These are phyloP conservation scores for Metschnikowia cubensis DNA, from an alignment of 805 yeast species.

Conservation along the genomic window DNA sequence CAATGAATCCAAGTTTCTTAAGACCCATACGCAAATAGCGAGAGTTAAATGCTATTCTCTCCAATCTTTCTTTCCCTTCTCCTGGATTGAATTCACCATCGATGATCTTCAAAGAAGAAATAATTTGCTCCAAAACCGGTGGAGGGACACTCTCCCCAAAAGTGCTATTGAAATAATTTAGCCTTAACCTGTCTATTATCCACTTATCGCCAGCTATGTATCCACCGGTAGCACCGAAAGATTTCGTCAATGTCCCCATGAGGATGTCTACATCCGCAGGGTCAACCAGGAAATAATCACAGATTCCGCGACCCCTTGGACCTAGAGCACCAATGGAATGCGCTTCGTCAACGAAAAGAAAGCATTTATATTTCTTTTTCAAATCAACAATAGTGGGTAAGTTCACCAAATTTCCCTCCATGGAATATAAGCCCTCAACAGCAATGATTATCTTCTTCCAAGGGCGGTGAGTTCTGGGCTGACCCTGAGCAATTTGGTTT, in stretches of 20 bases:
- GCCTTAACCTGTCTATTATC: conserved; percentile 69
- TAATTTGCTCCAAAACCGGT: conserved; percentile 84
- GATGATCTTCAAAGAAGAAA: conserved; percentile 72
- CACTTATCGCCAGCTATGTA: conserved; percentile 76
- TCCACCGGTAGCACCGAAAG: conserved; percentile 99
- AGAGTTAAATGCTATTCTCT: conserved; percentile 93
- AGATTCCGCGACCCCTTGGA: conserved; percentile 87
- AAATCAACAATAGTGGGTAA: conserved; percentile 71
- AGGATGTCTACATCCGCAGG: conserved; percentile 77
- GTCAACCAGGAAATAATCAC: conserved; percentile 83
- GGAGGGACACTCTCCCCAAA: conserved; percentile 90
- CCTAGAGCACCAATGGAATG: conserved; percentile 99
- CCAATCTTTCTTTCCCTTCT: conserved; percentile 86
- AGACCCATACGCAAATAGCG: conserved; percentile 88
- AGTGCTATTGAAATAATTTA: conserved; percentile 65
- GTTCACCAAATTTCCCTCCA: conserved; percentile 89
- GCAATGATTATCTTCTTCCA: conserved; percentile 86
- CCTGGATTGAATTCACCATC: conserved; percentile 83
- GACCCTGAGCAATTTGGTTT: conserved; percentile 88
- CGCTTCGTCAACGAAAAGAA: conserved; percentile 93
- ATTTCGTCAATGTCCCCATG: conserved; percentile 97
- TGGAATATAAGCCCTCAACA: conserved; percentile 88
- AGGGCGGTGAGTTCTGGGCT: conserved; percentile 92
- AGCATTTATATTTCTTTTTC: conserved; percentile 81
- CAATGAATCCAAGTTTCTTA: conserved; percentile 89